Evolutionary conservation across 2,329 filamentous ascomycete genomes (phyloP).

Genomic region (Colletotrichum sp.): DNA sequence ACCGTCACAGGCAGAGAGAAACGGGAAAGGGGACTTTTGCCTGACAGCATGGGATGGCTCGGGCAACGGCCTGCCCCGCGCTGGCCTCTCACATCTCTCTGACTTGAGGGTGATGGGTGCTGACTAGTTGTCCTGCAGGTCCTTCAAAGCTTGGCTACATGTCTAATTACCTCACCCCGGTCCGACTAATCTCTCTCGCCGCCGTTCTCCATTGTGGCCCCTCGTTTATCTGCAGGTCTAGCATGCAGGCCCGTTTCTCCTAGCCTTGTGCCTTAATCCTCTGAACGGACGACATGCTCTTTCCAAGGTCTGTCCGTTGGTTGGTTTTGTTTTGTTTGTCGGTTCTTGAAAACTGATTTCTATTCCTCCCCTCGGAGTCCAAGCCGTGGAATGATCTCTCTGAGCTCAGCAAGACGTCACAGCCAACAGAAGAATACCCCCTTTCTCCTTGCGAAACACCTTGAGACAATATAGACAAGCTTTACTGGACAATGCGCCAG

Average conservation of each 20-base stretch:
- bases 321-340: background rate
- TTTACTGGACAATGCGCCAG: background rate
- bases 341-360: background rate
- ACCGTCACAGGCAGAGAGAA: background rate
- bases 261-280: background rate
- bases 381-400: background rate
- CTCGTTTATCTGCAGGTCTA: slow-evolving; percentile 18
- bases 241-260: background rate
- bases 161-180: background rate
- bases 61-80: background rate
- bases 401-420: background rate
- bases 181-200: background rate
- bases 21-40: background rate
- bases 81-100: background rate
- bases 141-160: slow-evolving; percentile 10
- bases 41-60: slow-evolving; percentile 2
- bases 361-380: background rate
- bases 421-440: background rate
- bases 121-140: slow-evolving; percentile 4
- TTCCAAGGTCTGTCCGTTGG: background rate
- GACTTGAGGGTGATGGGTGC: background rate
- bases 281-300: background rate
- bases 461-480: slow-evolving; percentile 9
- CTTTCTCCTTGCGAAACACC: slow-evolving; percentile 3
- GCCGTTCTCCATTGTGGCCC: background rate